phyloP scores from a whole-genome alignment of 164 flowering plant species.

The Saururus chinensis region DNA sequence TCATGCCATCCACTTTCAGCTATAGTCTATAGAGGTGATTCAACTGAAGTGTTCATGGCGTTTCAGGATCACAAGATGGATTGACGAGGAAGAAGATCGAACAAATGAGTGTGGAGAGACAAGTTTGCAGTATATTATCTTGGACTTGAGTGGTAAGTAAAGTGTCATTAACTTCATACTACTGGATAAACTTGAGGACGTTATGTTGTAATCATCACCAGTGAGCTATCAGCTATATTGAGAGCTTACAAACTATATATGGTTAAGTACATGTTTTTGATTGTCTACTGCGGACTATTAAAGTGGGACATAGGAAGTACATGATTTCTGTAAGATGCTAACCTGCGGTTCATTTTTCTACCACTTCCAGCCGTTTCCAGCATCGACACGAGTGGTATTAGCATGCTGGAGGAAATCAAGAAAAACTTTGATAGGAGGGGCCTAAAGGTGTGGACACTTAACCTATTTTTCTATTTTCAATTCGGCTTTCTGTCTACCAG shows the following conservation, averaged over 20 bases:
- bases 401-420: slow-evolving; percentile 64
- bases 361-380: slow-evolving; percentile 41
- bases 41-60: no score
- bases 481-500: no score
- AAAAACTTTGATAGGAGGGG: slow-evolving; percentile 39
- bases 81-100: slow-evolving; percentile 67
- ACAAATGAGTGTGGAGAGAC: slow-evolving; percentile 28
- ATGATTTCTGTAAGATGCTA: background rate
- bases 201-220: no score
- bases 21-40: no score
- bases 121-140: slow-evolving; percentile 52
- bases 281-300: no score
- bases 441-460: slow-evolving; percentile 39
- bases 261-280: no score
- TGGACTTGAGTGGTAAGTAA: slow-evolving; percentile 54
- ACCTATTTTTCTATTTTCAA: background rate
- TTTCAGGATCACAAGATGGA: slow-evolving; percentile 44
- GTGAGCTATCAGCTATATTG: no score
- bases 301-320: no score
- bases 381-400: slow-evolving; percentile 82
- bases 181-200: no score
- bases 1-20: no score
- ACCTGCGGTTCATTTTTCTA: background rate
- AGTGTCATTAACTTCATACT: no score
- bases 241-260: no score